A percentile compares a stretch with the other conserved stretches of the same genome.
These are phyloP conservation scores for Nicotiana benthamiana DNA, from an alignment of 257 asterid genomes.

Conservation along the genomic window DNA sequence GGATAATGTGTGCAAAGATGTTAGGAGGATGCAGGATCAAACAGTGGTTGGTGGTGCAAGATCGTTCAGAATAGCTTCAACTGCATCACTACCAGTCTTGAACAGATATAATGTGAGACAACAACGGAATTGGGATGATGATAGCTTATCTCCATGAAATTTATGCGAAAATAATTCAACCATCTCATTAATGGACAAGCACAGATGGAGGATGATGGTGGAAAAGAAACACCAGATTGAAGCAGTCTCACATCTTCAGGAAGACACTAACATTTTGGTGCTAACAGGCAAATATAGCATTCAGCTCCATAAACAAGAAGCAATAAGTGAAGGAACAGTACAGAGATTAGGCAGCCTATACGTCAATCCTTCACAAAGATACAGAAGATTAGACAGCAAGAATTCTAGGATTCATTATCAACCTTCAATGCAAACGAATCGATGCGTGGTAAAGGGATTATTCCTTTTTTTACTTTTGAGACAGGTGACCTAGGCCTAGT, in stretches of 20 bases:
- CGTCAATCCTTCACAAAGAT: constrained; percentile 2
- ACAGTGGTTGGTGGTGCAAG: constrained; percentile 69
- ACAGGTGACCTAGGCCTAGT: constrained; percentile 22
- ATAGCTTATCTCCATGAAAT: constrained; percentile 38
- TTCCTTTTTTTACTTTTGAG: neutral
- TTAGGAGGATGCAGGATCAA: constrained; percentile 67
- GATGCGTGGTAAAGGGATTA: neutral
- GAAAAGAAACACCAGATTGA: neutral
- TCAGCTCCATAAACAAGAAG: neutral
- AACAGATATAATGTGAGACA: constrained; percentile 45
- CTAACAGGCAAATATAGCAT: neutral
- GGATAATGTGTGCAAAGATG: constrained; percentile 85
- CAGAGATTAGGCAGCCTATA: neutral
- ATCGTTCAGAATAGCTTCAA: constrained; percentile 69
- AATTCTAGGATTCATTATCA: neutral
- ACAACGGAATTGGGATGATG: constrained; percentile 34
- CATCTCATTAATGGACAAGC: neutral
- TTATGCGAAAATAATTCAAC: neutral
- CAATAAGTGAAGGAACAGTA: neutral
- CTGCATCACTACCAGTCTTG: constrained; percentile 58
- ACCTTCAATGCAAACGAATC: neutral
- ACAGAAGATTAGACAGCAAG: neutral
- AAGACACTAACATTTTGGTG: neutral
- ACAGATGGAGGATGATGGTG: neutral
- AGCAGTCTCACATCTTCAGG: neutral